Base-by-base conservation (phyloP, 495 filamentous ascomycete genomes). In the Chaetomium tenue region DNA sequence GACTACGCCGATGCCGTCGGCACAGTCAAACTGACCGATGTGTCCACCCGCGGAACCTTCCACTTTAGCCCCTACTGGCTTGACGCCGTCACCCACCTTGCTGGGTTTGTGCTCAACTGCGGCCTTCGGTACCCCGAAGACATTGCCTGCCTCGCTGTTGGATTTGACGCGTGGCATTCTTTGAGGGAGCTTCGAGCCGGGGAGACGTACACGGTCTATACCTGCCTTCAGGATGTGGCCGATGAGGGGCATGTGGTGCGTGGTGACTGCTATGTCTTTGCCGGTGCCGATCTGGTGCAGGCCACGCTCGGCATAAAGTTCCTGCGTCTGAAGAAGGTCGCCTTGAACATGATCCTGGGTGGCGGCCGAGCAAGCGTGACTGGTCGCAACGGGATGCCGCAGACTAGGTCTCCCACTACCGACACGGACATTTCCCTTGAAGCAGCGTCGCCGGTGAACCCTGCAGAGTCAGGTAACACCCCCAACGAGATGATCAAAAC, bases 281-380 rank as follows among this genome's bases (percentile, higher is more conserved):
- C 46, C 8, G 46, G 46, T n/a, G 46, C 46, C 8, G 46, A 50
- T 3, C 46, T 50, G 46, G 46, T 50, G 1, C 46, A 50, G 46
- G 46, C 46, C 46, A 50, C 46, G n/a, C 46, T 50, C 8, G 46
- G 46, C 4, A 50, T 50, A n/a, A 50, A 50, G 46, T 50, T 50
- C 46, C 23, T 50, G 46, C 46, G 46, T 18, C n/a, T 50, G 46
- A 50, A 50, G 20, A 50, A 50, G 20, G 46, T 50, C 46, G 46
- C 46, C 1, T 50, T 50, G 46, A 50, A 23, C 23, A 50, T 50
- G 46, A 23, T 50, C n/a, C 46, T 50, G 9, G 46, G 46, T 3
- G 46, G 46, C n/a, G 46, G 46, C n/a, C 46, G 46, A 50, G 46
- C 20, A 6, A 50, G 46, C 20, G 18, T 18, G 18, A 12, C 46